Evolutionary conservation across 345 rosid species (phyloP).

Genomic region (Citropsis articulata): DNA sequence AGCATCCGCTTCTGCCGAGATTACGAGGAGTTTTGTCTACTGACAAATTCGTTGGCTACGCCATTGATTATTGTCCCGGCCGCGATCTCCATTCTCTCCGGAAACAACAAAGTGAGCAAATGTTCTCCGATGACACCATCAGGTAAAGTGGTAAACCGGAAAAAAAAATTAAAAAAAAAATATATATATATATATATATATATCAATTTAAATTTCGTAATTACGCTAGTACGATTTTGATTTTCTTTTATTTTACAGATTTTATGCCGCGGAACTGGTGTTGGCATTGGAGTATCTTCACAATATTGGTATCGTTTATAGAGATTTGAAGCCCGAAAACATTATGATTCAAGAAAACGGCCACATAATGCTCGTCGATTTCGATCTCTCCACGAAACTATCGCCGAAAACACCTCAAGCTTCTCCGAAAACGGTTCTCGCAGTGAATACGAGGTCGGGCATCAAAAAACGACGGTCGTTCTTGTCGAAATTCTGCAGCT

Average conservation of each 20-base stretch:
- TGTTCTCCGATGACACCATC: conserved; percentile 69
- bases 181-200: background rate
- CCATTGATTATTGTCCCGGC: conserved; percentile 92
- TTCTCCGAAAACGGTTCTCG: conserved; percentile 15
- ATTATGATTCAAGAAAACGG: conserved; percentile 80
- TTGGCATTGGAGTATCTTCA: conserved; percentile 79
- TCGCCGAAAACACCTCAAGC: conserved; percentile 32
- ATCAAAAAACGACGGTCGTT: conserved; percentile 25
- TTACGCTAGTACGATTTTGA: background rate
- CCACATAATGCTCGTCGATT: conserved; percentile 91
- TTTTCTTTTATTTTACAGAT: conserved; percentile 36
- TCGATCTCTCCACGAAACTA: conserved; percentile 82
- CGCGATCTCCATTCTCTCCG: conserved; percentile 54
- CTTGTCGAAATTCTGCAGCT: conserved; percentile 37
- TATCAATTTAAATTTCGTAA: background rate
- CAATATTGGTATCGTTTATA: conserved; percentile 60
- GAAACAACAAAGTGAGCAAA: conserved; percentile 63
- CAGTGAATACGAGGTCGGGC: background rate
- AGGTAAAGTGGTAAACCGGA: conserved; percentile 35
- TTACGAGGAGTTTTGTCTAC: conserved; percentile 66
- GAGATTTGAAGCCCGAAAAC: conserved; percentile 92
- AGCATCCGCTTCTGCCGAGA: conserved; percentile 78
- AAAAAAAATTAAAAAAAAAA: too few species aligned
- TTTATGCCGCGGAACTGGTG: conserved; percentile 89
- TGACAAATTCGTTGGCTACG: conserved; percentile 68